phyloP scores from a whole-genome alignment of 345 rosid species.

The Cardamine chenopodiifolia region DNA sequence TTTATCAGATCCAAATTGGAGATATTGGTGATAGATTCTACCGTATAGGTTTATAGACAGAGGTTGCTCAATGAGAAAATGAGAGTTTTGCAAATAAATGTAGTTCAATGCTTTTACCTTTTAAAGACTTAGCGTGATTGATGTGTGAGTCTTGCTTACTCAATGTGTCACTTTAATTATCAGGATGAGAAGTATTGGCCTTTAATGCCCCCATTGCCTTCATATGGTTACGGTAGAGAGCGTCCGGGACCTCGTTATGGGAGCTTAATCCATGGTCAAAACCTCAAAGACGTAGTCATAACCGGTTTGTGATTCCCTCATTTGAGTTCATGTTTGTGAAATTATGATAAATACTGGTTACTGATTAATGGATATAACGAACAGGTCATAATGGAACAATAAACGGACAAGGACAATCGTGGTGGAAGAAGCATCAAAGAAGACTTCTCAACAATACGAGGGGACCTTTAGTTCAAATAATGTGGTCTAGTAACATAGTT shows the following conservation, averaged over 20 bases:
- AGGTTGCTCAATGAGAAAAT: slow-evolving; percentile 7
- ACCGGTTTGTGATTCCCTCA: slow-evolving; percentile 49
- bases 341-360: slow-evolving; percentile 45
- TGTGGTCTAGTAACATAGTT: slow-evolving; percentile 91
- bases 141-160: not conserved
- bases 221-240: slow-evolving; percentile 73
- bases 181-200: slow-evolving; percentile 72
- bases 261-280: slow-evolving; percentile 71
- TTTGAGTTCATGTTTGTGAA: slow-evolving; percentile 13
- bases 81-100: not conserved
- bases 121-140: not conserved
- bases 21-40: not conserved
- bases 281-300: slow-evolving; percentile 67
- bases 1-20: not conserved
- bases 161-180: not conserved
- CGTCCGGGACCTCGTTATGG: slow-evolving; percentile 75
- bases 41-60: not conserved
- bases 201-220: slow-evolving; percentile 69
- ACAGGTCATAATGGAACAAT: slow-evolving; percentile 96
- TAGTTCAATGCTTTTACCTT: not conserved
- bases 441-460: slow-evolving; percentile 93
- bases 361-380: slow-evolving; percentile 4
- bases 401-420: slow-evolving; percentile 90
- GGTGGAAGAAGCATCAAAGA: slow-evolving; percentile 96
- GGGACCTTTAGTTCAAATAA: slow-evolving; percentile 92